Base-by-base conservation (phyloP, 768 basidiomycete genomes). In the Tulasnella calospora region DNA sequence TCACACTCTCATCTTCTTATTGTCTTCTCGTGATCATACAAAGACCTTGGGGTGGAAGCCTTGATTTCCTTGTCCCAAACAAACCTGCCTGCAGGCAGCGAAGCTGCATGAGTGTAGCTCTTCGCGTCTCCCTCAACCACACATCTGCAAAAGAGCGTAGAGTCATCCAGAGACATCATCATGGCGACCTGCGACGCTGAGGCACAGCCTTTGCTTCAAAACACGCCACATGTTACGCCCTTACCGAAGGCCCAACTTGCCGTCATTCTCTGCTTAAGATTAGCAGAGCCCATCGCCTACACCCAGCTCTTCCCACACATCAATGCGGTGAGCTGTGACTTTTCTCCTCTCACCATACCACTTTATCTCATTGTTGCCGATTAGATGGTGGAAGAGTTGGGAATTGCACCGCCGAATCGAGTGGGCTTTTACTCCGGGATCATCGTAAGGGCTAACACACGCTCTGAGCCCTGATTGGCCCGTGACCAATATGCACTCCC, bases 201-300 rank as follows among this genome's bases (percentile, higher is more conserved):
- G 40, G 40, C 57, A 7, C 79, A 76, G 36, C 79, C 79, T 6
- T 67, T 79, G 9, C 74, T 79, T 3, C 74, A 69, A 0, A 79
- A 70, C 33, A 57, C 30, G 9, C 40, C 23, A 2, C 47, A 69
- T 13, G 73, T 46, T 27, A 81, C 80, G 21, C 81, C 81, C 0
- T 71, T 81, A 1, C 81, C 80, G 15, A 76, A 79, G 35, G 57
- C 57, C 23, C 80, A 80, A 47, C 79, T 81, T 21, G 67, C 70
- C 33, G 47, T 23, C 9, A 23, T 51, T 23, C 21, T 51, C 1
- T 51, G 2, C 5, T 40, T 40, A 9, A 51, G 80, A 23, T 73
- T 81, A 30, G 80, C 79, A 15, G 80, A 81, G 69, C 79, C 80
- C 44, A 77, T 80, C 46, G 74, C 79, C 13, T 79, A 51, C 67